Conservation (phyloP, 164 flowering plant genomes). For the Euptelea pleiosperma region DNA sequence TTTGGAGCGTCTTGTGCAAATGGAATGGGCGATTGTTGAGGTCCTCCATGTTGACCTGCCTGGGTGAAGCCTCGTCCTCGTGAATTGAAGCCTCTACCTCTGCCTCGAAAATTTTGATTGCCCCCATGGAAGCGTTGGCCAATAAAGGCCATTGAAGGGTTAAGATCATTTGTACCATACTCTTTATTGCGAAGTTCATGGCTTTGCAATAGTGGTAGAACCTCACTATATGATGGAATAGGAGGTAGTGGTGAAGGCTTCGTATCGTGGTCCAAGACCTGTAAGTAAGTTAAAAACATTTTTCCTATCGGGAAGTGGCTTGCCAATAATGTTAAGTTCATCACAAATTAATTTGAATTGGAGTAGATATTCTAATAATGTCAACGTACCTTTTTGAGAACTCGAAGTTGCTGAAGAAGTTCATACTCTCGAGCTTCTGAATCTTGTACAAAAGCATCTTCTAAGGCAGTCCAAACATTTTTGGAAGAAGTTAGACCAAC, state of each 20-base stretch:
- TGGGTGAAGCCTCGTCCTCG: not conserved
- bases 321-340: slow-evolving; percentile 12
- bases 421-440: slow-evolving; percentile 17
- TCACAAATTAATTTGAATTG: slow-evolving; percentile 13
- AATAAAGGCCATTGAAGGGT: not conserved
- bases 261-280: not conserved
- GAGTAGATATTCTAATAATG: slow-evolving; percentile 2
- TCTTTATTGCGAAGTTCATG: not conserved
- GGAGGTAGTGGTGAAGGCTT: slow-evolving; percentile 5
- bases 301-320: not conserved
- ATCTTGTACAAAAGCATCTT: slow-evolving; percentile 10
- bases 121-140: not conserved
- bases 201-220: not conserved
- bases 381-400: not conserved
- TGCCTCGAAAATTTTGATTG: not conserved
- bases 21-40: too few species aligned
- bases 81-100: not conserved
- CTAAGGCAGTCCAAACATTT: slow-evolving; percentile 9
- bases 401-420: slow-evolving; percentile 1
- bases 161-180: not conserved
- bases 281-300: slow-evolving; percentile 1
- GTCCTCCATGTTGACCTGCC: not conserved
- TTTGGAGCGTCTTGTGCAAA: not conserved
- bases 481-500: slow-evolving; percentile 6
- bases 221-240: not conserved